Percentiles rank a stretch among this genome's conserved stretches.
Evolutionary conservation across 2,329 filamentous ascomycete genomes (phyloP).

Genomic region (Aureobasidium sp.): DNA sequence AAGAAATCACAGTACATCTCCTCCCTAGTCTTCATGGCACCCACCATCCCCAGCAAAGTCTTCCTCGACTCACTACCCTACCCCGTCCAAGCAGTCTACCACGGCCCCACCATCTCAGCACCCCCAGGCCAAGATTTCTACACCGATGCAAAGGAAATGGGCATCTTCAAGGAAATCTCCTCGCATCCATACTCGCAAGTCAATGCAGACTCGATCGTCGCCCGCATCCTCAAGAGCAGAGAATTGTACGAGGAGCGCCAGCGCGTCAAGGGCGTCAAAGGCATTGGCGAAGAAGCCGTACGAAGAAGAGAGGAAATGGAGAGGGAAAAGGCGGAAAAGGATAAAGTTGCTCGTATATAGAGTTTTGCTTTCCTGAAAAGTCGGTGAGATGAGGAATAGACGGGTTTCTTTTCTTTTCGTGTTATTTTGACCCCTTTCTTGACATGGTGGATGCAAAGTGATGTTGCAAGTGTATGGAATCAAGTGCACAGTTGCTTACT

Average conservation of each 20-base stretch:
- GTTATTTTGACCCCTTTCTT: no score
- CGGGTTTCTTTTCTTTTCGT: no score
- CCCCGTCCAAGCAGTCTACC: constrained; percentile 68
- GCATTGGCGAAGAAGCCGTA: constrained; percentile 57
- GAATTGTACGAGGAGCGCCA: constrained; percentile 88
- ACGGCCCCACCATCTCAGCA: constrained; percentile 93
- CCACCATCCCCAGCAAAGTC: constrained; percentile 71
- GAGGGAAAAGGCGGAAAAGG: constrained; percentile 12
- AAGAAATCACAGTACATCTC: constrained; percentile 62
- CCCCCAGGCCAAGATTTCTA: constrained; percentile 54
- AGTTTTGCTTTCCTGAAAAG: no score
- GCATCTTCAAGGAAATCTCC: constrained; percentile 74
- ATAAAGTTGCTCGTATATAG: not conserved
- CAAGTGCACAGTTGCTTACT: no score
- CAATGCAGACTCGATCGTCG: constrained; percentile 87
- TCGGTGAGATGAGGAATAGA: no score
- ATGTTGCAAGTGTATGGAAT: no score
- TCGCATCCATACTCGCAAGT: constrained; percentile 76
- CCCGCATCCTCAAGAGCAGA: constrained; percentile 78
- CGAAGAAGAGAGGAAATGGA: constrained; percentile 24
- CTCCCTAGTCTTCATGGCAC: constrained; percentile 81
- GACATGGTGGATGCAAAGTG: no score
- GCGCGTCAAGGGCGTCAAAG: constrained; percentile 82
- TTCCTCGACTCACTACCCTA: constrained; percentile 55
- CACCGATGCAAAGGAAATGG: constrained; percentile 68